Evolutionary conservation across 2,329 filamentous ascomycete species (phyloP).

Genomic region (Pseudogymnoascus sp.): DNA sequence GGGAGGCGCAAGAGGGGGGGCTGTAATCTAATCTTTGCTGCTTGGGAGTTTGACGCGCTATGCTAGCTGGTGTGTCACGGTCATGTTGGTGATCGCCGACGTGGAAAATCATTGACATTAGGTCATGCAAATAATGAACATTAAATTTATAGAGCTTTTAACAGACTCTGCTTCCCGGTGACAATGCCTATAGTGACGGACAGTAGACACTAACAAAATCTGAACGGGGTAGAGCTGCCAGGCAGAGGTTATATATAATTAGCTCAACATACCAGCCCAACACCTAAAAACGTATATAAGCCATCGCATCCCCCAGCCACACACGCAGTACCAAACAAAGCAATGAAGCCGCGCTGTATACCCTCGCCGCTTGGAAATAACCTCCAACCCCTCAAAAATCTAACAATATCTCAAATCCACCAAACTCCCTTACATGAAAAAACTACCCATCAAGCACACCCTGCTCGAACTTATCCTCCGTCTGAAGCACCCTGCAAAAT

Average conservation of each 20-base stretch:
- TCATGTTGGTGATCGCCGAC: not conserved
- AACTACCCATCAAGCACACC: not conserved
- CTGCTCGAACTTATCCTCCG: not conserved
- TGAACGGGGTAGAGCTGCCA: not conserved
- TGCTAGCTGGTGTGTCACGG: constrained; percentile 1
- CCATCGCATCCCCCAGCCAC: not conserved
- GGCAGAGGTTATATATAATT: not conserved
- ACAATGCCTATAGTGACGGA: not conserved
- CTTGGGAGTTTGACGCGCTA: constrained; percentile 5
- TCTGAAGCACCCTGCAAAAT: not conserved
- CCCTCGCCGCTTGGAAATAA: not conserved
- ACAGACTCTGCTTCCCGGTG: not conserved
- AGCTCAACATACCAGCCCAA: not conserved
- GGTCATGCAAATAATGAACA: constrained; percentile 6
- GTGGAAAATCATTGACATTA: constrained; percentile 4
- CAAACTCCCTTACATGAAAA: not conserved
- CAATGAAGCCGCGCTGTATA: not conserved
- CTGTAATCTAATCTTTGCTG: constrained; percentile 5
- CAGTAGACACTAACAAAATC: not conserved
- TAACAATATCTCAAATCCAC: not conserved
- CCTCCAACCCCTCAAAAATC: not conserved
- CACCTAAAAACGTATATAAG: not conserved
- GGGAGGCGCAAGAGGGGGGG: not conserved
- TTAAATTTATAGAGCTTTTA: constrained; percentile 1
- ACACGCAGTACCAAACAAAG: not conserved